Conservation (phyloP, 1,284 basidiomycete species). For the Fistulina hepatica region DNA sequence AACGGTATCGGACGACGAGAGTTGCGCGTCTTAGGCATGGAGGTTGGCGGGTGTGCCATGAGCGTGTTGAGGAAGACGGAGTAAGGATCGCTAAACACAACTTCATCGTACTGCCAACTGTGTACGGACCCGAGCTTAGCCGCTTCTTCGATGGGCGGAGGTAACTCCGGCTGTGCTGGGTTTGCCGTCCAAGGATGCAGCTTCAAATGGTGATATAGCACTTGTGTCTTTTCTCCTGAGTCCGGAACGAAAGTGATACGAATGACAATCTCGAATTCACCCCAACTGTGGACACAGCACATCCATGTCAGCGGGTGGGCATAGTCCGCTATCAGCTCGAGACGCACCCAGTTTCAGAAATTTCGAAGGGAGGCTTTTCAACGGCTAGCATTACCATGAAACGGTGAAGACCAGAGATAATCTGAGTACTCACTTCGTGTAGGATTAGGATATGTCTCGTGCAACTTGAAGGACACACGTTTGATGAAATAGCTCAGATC, state of each 20-base stretch:
- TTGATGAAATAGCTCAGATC: constrained; percentile 87
- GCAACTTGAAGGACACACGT: constrained; percentile 93
- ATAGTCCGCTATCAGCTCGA: too few species aligned
- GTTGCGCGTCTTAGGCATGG: constrained; percentile 51
- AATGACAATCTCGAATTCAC: constrained; percentile 96
- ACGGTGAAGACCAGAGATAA: constrained; percentile 2
- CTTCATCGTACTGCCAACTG: constrained; percentile 98
- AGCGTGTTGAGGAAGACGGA: constrained; percentile 82
- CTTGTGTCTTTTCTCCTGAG: constrained; percentile 84
- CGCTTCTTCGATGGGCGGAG: constrained; percentile 49
- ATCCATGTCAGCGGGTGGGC: background rate
- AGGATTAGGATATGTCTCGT: constrained; percentile 92
- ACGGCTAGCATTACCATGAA: constrained; percentile 42
- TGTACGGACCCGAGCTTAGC: constrained; percentile 72
- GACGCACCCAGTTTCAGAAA: constrained; percentile 83
- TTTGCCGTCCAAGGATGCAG: constrained; percentile 82
- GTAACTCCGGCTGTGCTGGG: constrained; percentile 43
- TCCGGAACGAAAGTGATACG: constrained; percentile 89
- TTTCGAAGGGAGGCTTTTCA: constrained; percentile 89
- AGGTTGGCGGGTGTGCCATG: constrained; percentile 74
- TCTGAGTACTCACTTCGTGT: constrained; percentile 61
- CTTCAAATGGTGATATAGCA: constrained; percentile 87
- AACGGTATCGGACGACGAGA: constrained; percentile 54
- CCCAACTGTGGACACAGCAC: constrained; percentile 60
- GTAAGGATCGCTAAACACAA: constrained; percentile 93